These are phyloP conservation scores for Trametes sp. DNA, from an alignment of 1,284 basidiomycete genomes.

Conservation along the genomic window DNA sequence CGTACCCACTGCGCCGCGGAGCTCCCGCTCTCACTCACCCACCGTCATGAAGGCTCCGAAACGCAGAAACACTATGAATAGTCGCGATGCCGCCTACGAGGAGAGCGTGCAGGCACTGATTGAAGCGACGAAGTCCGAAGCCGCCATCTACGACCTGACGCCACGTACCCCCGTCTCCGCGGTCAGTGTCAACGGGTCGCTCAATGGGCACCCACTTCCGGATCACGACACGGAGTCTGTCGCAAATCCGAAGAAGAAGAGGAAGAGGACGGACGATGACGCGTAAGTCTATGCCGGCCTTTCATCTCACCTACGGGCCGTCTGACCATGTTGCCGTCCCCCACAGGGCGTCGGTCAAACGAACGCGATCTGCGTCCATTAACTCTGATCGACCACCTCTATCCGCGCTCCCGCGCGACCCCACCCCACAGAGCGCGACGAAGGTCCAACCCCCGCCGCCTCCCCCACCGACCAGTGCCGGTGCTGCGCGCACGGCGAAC, in stretches of 20 bases:
- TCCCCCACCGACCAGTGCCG: slow-evolving; percentile 42
- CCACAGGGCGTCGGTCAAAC: slow-evolving; percentile 64
- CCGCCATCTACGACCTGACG: slow-evolving; percentile 53
- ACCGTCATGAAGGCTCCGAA: slow-evolving; percentile 73
- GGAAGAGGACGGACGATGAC: slow-evolving; percentile 78
- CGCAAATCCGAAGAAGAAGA: slow-evolving; percentile 65
- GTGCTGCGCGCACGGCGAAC: slow-evolving; percentile 41
- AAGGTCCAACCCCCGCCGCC: slow-evolving; percentile 36
- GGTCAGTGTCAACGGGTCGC: slow-evolving; percentile 29
- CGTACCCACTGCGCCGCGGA: slow-evolving; percentile 52
- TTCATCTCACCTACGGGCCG: slow-evolving; percentile 19
- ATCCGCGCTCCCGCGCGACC: slow-evolving; percentile 51
- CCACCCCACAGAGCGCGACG: slow-evolving; percentile 47
- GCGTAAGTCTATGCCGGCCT: slow-evolving; percentile 52
- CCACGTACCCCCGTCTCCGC: slow-evolving; percentile 34
- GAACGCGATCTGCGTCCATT: slow-evolving; percentile 74
- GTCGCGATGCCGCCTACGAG: slow-evolving; percentile 90
- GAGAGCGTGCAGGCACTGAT: slow-evolving; percentile 81
- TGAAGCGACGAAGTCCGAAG: slow-evolving; percentile 75
- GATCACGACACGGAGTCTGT: slow-evolving; percentile 56
- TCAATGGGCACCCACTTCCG: slow-evolving; percentile 42
- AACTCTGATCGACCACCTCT: slow-evolving; percentile 61
- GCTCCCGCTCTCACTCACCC: slow-evolving; percentile 81
- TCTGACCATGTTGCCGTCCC: slow-evolving; percentile 20
- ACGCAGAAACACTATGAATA: slow-evolving; percentile 97